A percentile compares a stretch with the other conserved stretches of the same genome.
These are phyloP conservation scores for Fusarium piperis DNA, from an alignment of 2,329 filamentous ascomycete species.

Conservation along the genomic window DNA sequence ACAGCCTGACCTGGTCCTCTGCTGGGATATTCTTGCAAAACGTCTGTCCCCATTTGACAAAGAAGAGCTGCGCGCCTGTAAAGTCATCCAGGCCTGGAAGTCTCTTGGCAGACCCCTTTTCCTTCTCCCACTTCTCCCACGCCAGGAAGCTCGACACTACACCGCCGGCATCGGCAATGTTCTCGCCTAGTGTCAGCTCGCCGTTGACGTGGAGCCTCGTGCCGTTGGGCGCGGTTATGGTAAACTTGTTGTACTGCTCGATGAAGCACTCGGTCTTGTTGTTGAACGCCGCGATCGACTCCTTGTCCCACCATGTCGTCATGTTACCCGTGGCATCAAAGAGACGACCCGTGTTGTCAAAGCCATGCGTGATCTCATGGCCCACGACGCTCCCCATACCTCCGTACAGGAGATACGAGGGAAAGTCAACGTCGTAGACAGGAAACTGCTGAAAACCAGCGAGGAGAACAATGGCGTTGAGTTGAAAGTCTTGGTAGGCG, in stretches of 20 bases:
- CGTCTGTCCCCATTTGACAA: slow-evolving; percentile 70
- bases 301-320: slow-evolving; percentile 73
- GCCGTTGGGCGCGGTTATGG: slow-evolving; percentile 64
- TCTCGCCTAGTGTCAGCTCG: slow-evolving; percentile 71
- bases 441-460: slow-evolving; percentile 74
- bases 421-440: slow-evolving; percentile 69
- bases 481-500: slow-evolving; percentile 70
- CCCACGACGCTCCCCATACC: slow-evolving; percentile 73
- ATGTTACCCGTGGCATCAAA: slow-evolving; percentile 73
- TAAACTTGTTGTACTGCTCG: slow-evolving; percentile 72
- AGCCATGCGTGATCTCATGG: slow-evolving; percentile 76
- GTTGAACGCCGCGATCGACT: slow-evolving; percentile 66
- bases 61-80: slow-evolving; percentile 75
- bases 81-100: slow-evolving; percentile 71
- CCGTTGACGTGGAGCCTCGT: slow-evolving; percentile 70
- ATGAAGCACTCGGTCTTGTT: slow-evolving; percentile 72
- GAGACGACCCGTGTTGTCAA: slow-evolving; percentile 72
- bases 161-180: slow-evolving; percentile 77
- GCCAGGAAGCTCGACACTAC: slow-evolving; percentile 70
- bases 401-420: slow-evolving; percentile 74
- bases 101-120: slow-evolving; percentile 57
- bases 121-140: slow-evolving; percentile 68
- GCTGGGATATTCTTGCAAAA: slow-evolving; percentile 74
- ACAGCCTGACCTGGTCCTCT: slow-evolving; percentile 64
- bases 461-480: slow-evolving; percentile 73